Percentiles rank a stretch among this genome's conserved stretches.
These are phyloP conservation scores for Linnemannia zychae DNA, from an alignment of 192 early-diverging fungal species.

Conservation along the genomic window DNA sequence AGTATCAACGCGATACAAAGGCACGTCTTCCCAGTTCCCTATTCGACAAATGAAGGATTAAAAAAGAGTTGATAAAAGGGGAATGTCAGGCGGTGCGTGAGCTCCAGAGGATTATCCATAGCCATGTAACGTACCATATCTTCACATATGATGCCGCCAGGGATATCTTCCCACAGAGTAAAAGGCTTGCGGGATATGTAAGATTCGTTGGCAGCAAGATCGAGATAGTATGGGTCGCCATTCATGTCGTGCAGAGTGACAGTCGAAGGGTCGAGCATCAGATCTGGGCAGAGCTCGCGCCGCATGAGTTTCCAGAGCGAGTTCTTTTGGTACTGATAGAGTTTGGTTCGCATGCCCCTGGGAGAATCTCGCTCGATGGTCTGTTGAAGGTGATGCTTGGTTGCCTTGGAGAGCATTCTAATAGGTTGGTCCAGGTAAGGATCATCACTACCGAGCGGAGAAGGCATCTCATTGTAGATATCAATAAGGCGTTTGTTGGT, in stretches of 20 bases:
- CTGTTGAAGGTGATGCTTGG: neutral
- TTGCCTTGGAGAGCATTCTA: neutral
- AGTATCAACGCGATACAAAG: slow-evolving; percentile 77
- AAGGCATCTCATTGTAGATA: slow-evolving; percentile 59
- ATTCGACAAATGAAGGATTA: neutral
- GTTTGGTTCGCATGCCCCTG: slow-evolving; percentile 60
- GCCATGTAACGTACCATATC: slow-evolving; percentile 70
- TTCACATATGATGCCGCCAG: slow-evolving; percentile 86
- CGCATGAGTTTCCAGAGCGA: slow-evolving; percentile 81
- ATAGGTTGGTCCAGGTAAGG: slow-evolving; percentile 1
- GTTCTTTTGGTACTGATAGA: slow-evolving; percentile 74
- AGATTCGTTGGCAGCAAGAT: slow-evolving; percentile 12
- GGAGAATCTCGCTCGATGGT: slow-evolving; percentile 18
- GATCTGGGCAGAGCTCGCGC: slow-evolving; percentile 72
- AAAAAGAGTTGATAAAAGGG: neutral
- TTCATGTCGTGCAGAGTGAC: slow-evolving; percentile 55
- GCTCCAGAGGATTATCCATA: neutral
- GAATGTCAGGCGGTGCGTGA: neutral
- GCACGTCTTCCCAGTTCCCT: slow-evolving; percentile 87
- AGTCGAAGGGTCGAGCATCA: slow-evolving; percentile 63
- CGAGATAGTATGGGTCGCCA: slow-evolving; percentile 48
- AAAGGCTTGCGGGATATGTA: slow-evolving; percentile 36
- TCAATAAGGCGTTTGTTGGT: slow-evolving; percentile 29
- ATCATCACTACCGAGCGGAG: slow-evolving; percentile 31
- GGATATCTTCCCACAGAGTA: slow-evolving; percentile 48